These are phyloP conservation scores for Quercus glauca DNA, from an alignment of 306 rosid genomes.

Conservation along the genomic window DNA sequence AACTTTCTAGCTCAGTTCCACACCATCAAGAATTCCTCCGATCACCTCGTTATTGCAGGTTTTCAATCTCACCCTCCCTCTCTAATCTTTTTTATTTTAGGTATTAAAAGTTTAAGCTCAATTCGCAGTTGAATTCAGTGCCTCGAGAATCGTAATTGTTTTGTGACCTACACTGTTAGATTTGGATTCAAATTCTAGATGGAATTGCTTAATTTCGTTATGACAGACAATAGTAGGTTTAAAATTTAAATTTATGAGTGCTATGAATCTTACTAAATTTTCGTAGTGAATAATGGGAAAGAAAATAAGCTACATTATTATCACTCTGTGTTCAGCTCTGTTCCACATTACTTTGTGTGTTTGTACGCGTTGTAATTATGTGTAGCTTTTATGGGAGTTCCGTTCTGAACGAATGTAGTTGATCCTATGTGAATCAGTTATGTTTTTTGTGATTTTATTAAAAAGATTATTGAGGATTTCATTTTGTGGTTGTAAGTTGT, in stretches of 20 bases:
- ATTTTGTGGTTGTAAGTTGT: background rate
- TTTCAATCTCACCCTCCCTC: background rate
- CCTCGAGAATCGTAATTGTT: conserved; percentile 4
- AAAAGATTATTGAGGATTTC: background rate
- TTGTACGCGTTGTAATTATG: background rate
- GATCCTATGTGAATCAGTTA: background rate
- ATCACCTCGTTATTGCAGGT: conserved; percentile 94
- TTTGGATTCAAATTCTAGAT: conserved; percentile 9
- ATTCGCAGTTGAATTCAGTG: background rate
- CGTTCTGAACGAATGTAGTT: background rate
- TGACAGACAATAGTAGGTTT: background rate
- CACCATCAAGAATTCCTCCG: conserved; percentile 74
- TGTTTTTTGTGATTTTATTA: background rate
- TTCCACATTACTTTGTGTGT: background rate
- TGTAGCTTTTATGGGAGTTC: background rate
- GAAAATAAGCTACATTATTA: background rate
- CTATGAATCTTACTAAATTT: background rate
- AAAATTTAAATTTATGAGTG: background rate
- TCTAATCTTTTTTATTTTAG: background rate
- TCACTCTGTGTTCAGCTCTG: background rate
- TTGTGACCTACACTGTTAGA: background rate
- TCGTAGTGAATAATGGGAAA: background rate
- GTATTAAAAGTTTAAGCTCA: conserved; percentile 2
- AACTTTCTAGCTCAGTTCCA: conserved; percentile 97
- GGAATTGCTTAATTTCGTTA: conserved; percentile 7